Conservation (phyloP, 2,329 filamentous ascomycete species). For the Penicillium sp. region DNA sequence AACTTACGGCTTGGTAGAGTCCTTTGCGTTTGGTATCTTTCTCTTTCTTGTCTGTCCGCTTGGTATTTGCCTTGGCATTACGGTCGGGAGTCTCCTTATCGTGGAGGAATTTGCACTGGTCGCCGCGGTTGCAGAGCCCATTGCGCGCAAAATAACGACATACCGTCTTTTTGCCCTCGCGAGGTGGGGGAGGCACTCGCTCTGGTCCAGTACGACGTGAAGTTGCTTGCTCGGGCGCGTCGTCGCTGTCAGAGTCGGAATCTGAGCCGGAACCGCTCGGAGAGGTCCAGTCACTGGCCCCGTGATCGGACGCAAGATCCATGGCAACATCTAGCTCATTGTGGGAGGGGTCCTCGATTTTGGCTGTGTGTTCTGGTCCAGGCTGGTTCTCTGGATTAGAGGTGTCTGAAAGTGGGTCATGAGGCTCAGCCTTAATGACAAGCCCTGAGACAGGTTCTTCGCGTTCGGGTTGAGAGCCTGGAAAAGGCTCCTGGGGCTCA, state of each 20-base stretch:
- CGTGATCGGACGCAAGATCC: constrained; percentile 18
- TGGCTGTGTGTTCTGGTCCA: background rate
- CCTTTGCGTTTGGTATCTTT: constrained; percentile 36
- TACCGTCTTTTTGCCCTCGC: constrained; percentile 31
- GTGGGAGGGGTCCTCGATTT: background rate
- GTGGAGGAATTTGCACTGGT: constrained; percentile 43
- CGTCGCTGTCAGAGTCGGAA: constrained; percentile 27
- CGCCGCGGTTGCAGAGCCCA: constrained; percentile 43
- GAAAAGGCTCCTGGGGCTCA: background rate
- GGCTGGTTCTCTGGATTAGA: background rate
- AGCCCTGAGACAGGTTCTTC: background rate
- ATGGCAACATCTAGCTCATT: constrained; percentile 11
- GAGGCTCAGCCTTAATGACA: background rate
- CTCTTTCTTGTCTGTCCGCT: constrained; percentile 23
- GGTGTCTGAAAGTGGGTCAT: background rate
- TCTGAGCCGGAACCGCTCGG: constrained; percentile 35
- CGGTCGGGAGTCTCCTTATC: constrained; percentile 30
- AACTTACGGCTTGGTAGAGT: constrained; percentile 44
- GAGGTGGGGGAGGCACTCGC: constrained; percentile 38
- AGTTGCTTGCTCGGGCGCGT: constrained; percentile 43
- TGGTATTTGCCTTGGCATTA: constrained; percentile 29
- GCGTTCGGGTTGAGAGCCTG: background rate
- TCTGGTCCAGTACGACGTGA: constrained; percentile 42
- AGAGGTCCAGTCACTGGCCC: constrained; percentile 38
- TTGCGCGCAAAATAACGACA: constrained; percentile 43